These are phyloP conservation scores for Mycena haematopus DNA, from an alignment of 768 basidiomycete species.

Conservation along the genomic window DNA sequence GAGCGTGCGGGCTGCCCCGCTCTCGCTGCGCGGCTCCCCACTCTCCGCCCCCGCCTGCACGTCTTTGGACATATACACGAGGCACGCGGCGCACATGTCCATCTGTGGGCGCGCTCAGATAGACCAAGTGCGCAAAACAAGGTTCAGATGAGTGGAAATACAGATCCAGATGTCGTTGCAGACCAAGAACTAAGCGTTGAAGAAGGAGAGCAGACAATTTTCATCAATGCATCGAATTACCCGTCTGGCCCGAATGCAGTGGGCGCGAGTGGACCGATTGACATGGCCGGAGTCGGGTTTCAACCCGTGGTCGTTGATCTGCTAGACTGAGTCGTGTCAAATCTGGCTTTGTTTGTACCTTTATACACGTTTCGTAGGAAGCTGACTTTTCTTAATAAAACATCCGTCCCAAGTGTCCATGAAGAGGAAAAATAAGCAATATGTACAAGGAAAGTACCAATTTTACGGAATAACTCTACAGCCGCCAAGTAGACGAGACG, in stretches of 20 bases:
- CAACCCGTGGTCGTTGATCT: conserved; percentile 53
- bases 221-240: conserved; percentile 54
- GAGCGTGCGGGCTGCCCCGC: conserved; percentile 58
- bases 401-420: too few relatives aligned
- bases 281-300: conserved; percentile 48
- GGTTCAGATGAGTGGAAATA: too few relatives aligned
- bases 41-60: conserved; percentile 52
- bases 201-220: conserved; percentile 40
- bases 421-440: too few relatives aligned
- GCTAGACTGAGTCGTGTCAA: conserved; percentile 4
- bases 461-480: too few relatives aligned
- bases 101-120: conserved; percentile 39
- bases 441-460: too few relatives aligned
- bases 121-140: conserved; percentile 1
- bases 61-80: conserved; percentile 78
- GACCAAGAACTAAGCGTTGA: neutral
- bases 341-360: too few relatives aligned
- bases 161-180: neutral
- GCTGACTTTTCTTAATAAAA: too few relatives aligned
- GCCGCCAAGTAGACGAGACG: too few relatives aligned
- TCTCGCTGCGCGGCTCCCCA: conserved; percentile 48
- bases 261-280: conserved; percentile 32
- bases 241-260: conserved; percentile 38
- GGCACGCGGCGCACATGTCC: conserved; percentile 54
- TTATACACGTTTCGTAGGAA: too few relatives aligned